A percentile compares a stretch with the other conserved stretches of the same genome.
Evolutionary conservation across 345 rosid species (phyloP).

Genomic region (Corymbia maculata): DNA sequence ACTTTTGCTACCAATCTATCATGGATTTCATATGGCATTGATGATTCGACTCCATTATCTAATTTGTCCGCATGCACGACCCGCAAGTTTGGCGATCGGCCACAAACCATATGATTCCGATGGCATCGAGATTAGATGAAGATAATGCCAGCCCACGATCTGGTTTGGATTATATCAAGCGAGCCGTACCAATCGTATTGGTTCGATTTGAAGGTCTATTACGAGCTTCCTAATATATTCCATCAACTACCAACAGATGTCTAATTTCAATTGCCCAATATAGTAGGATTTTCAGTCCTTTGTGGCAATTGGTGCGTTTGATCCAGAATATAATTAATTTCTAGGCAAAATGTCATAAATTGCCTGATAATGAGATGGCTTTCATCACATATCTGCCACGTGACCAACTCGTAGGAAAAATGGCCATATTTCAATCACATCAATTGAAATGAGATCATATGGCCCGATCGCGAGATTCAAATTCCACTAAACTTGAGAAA

Average conservation of each 20-base stretch:
- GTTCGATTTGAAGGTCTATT: background rate
- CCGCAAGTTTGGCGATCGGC: background rate
- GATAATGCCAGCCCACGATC: background rate
- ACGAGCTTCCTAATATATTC: background rate
- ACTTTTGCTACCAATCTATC: background rate
- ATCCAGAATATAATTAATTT: fast-evolving
- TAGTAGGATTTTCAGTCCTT: fast-evolving
- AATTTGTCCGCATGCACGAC: background rate
- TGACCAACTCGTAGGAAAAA: background rate
- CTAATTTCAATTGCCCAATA: background rate
- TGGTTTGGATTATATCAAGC: background rate
- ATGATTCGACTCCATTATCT: background rate
- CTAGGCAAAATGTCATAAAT: background rate
- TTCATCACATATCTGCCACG: fast-evolving
- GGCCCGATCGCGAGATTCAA: background rate
- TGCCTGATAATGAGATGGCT: fast-evolving
- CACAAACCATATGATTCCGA: background rate
- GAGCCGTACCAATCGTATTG: fast-evolving
- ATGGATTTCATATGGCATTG: background rate
- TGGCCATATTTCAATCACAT: background rate
- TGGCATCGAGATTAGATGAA: background rate
- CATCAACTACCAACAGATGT: background rate
- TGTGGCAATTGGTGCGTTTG: fast-evolving
- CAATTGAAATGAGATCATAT: background rate
- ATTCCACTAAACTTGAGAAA: fast-evolving